Evolutionary conservation across 305 asterid genomes (phyloP).

Genomic region (Caryopteris hybrid): DNA sequence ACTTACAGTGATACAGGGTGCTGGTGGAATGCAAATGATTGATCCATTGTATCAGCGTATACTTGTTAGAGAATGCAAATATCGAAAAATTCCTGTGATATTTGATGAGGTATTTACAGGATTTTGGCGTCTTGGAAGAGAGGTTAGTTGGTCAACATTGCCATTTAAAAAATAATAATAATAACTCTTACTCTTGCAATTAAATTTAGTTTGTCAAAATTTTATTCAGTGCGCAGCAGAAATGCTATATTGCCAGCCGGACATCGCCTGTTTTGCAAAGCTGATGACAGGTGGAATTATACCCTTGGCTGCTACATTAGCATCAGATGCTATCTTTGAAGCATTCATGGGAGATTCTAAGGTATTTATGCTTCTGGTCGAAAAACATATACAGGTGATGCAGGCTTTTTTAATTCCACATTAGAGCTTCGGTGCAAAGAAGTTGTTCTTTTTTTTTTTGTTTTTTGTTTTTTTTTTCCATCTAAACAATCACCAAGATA

Average conservation of each 20-base stretch:
- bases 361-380: slow-evolving; percentile 36
- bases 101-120: slow-evolving; percentile 98
- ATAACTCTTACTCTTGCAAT: slow-evolving; percentile 10
- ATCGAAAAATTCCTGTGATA: slow-evolving; percentile 74
- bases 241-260: slow-evolving; percentile 80
- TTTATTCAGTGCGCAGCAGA: slow-evolving; percentile 81
- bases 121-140: slow-evolving; percentile 96
- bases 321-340: slow-evolving; percentile 69
- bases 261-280: slow-evolving; percentile 91
- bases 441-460: neutral
- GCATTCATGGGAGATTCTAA: slow-evolving; percentile 90
- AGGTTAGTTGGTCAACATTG: slow-evolving; percentile 45
- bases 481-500: no score
- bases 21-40: slow-evolving; percentile 95
- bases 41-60: slow-evolving; percentile 93
- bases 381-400: neutral
- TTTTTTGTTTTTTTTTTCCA: no score
- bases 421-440: neutral
- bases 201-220: neutral
- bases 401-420: neutral
- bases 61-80: slow-evolving; percentile 80
- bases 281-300: slow-evolving; percentile 96
- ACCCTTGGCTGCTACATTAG: slow-evolving; percentile 92
- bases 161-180: neutral
- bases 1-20: slow-evolving; percentile 83